Conservation (phyloP, 78 protist species). For the Blattamonas nauphoetae region DNA sequence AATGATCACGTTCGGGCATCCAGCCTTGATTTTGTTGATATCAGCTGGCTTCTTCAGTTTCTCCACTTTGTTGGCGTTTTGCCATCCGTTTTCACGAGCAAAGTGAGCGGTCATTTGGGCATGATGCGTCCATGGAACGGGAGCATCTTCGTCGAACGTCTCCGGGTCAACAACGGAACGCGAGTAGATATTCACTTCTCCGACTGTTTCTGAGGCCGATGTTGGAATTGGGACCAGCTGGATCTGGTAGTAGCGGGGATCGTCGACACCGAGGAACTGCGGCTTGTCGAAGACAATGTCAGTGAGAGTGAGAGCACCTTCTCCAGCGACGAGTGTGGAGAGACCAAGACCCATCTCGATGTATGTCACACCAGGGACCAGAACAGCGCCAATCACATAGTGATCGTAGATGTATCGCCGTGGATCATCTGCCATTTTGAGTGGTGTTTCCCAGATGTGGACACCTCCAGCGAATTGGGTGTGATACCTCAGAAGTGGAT, state of each 20-base stretch:
- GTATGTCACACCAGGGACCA: constrained; percentile 10
- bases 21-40: neutral
- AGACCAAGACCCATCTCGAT: constrained; percentile 15
- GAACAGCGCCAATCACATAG: constrained; percentile 12
- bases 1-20: neutral
- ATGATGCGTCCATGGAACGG: neutral
- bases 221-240: neutral
- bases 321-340: neutral
- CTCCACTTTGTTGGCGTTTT: neutral
- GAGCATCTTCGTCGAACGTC: neutral
- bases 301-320: neutral
- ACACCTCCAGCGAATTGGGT: neutral
- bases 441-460: neutral
- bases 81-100: neutral
- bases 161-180: neutral
- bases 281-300: constrained; percentile 12
- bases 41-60: neutral
- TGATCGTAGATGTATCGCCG: constrained; percentile 13
- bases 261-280: neutral
- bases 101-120: constrained; percentile 6
- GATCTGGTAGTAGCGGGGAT: neutral
- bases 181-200: neutral
- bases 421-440: neutral
- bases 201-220: neutral
- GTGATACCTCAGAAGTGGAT: neutral